A percentile compares a stretch with the other conserved stretches of the same genome.
phyloP scores from a whole-genome alignment of 139 green algal genomes.

The Tetradesmus obliquus region DNA sequence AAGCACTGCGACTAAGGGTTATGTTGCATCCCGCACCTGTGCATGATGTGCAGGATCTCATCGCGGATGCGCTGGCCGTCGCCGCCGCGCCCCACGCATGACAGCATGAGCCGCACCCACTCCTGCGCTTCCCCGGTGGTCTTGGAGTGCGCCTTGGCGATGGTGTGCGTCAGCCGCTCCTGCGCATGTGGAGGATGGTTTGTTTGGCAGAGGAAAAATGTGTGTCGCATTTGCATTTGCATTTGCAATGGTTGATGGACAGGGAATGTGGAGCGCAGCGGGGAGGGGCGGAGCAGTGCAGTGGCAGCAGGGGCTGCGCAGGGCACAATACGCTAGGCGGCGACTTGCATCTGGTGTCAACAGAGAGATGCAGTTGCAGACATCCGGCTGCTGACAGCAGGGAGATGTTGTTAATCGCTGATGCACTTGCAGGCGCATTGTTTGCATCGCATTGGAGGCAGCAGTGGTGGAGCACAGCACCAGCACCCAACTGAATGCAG shows the following conservation, averaged over 20 bases:
- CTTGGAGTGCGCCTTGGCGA: conserved; percentile 72
- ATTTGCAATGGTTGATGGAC: too few species aligned
- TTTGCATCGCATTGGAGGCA: too few species aligned
- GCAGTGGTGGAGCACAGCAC: background rate
- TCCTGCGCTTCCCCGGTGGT: conserved; percentile 83
- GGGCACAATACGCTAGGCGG: too few species aligned
- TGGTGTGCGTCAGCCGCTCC: conserved; percentile 88
- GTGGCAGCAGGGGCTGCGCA: too few species aligned
- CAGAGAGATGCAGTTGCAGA: too few species aligned
- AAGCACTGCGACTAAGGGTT: background rate
- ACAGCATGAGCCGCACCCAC: conserved; percentile 91
- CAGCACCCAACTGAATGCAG: too few species aligned
- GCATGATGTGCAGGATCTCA: conserved; percentile 99
- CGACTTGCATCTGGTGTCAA: too few species aligned
- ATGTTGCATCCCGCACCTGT: conserved; percentile 59
- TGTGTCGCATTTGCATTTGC: too few species aligned
- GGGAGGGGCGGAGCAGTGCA: too few species aligned
- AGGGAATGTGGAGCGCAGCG: background rate
- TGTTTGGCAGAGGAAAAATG: background rate
- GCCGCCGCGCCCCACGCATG: conserved; percentile 91
- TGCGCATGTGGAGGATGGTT: conserved; percentile 57
- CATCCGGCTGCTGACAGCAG: too few species aligned
- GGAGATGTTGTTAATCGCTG: too few species aligned
- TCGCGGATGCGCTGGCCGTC: conserved; percentile 97
- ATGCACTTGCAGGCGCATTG: too few species aligned